phyloP scores from a whole-genome alignment of 306 rosid genomes.

The Coriaria nepalensis region DNA sequence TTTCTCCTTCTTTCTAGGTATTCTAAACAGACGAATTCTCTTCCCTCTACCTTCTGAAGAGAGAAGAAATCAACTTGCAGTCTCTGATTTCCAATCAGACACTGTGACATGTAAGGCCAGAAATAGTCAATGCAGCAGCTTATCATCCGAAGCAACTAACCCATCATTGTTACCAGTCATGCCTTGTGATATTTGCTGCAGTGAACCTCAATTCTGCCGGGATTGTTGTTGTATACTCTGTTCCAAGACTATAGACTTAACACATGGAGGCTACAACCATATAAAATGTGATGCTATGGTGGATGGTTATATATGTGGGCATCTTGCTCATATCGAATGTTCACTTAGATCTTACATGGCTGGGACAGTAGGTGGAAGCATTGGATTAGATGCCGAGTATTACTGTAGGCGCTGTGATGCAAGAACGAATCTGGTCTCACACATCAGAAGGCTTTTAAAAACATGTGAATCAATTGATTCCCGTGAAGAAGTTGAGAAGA shows the following conservation, averaged over 20 bases:
- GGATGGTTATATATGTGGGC: constrained; percentile 45
- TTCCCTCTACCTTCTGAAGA: constrained; percentile 35
- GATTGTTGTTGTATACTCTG: constrained; percentile 81
- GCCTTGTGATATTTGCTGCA: constrained; percentile 69
- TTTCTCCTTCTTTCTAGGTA: constrained; percentile 22
- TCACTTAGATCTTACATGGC: constrained; percentile 55
- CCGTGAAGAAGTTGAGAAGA: constrained; percentile 39
- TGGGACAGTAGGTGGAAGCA: constrained; percentile 57
- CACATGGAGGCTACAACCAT: constrained; percentile 49
- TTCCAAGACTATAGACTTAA: constrained; percentile 35
- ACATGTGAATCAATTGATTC: constrained; percentile 36
- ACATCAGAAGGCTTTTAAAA: constrained; percentile 35
- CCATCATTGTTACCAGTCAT: constrained; percentile 19
- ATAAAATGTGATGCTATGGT: constrained; percentile 38
- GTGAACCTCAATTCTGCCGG: constrained; percentile 60
- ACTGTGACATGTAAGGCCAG: constrained; percentile 43
- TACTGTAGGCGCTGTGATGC: constrained; percentile 79
- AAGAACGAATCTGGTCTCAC: constrained; percentile 53
- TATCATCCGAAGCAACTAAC: constrained; percentile 19
- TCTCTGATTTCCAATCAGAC: constrained; percentile 19
- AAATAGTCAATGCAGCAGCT: constrained; percentile 45
- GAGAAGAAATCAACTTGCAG: constrained; percentile 14
- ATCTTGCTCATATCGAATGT: constrained; percentile 68
- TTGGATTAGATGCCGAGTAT: constrained; percentile 61
- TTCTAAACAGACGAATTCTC: constrained; percentile 6